Evolutionary conservation across 1,284 basidiomycete genomes (phyloP).

Genomic region (Tylopilus sp.): DNA sequence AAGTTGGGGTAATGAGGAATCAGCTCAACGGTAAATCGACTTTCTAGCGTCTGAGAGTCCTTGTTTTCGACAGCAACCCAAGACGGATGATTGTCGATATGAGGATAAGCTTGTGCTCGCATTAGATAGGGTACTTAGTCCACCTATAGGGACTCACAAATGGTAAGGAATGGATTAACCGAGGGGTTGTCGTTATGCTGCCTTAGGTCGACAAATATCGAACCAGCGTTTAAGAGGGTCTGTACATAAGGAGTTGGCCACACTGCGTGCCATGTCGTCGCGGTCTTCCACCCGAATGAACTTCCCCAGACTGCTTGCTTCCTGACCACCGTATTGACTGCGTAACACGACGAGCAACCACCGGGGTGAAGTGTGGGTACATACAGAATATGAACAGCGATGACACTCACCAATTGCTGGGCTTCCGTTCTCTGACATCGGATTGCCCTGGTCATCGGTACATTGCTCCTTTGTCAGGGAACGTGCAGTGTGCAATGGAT

Average conservation of each 20-base stretch:
- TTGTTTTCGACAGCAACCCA: background rate
- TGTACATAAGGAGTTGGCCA: constrained; percentile 16
- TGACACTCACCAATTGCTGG: constrained; percentile 6
- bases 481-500: constrained; percentile 17
- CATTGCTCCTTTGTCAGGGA: background rate
- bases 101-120: constrained; percentile 41
- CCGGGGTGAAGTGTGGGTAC: background rate
- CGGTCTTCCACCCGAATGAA: constrained; percentile 22
- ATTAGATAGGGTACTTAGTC: constrained; percentile 9
- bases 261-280: constrained; percentile 16
- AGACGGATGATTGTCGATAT: constrained; percentile 45
- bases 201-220: background rate
- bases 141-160: constrained; percentile 30
- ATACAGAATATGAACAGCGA: background rate
- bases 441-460: background rate
- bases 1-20: constrained; percentile 23
- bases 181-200: constrained; percentile 2
- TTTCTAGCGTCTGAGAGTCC: background rate
- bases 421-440: background rate
- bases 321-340: background rate
- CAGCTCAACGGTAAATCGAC: constrained; percentile 1
- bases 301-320: constrained; percentile 15
- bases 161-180: constrained; percentile 34
- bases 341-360: background rate
- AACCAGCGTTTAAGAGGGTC: background rate